Conservation (phyloP, 768 basidiomycete genomes). For the Leucogyrophana mollusca region DNA sequence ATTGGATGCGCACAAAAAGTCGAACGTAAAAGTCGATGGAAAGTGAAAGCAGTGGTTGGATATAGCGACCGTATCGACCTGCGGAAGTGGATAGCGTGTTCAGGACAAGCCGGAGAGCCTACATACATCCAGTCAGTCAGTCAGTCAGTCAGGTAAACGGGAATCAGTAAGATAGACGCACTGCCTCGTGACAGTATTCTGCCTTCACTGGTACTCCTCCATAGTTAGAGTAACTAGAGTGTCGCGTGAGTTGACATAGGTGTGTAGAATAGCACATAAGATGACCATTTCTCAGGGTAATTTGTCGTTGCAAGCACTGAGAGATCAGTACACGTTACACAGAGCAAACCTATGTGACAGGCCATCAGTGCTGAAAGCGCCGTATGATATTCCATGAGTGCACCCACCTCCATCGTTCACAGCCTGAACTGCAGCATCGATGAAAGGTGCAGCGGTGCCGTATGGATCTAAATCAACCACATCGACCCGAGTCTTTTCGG, state of each 20-base stretch:
- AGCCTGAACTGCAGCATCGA: slow-evolving; percentile 90
- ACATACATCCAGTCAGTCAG: slow-evolving; percentile 5
- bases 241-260: neutral
- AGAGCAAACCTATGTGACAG: slow-evolving; percentile 66
- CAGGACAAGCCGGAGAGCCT: slow-evolving; percentile 92
- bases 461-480: slow-evolving; percentile 98
- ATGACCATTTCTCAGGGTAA: slow-evolving; percentile 94
- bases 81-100: slow-evolving; percentile 85
- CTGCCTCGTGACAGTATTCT: slow-evolving; percentile 96
- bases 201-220: slow-evolving; percentile 87
- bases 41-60: slow-evolving; percentile 84
- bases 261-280: neutral
- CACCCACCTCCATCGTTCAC: slow-evolving; percentile 80
- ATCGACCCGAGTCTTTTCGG: slow-evolving; percentile 74
- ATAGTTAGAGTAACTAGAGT: slow-evolving; percentile 85
- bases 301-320: slow-evolving; percentile 92
- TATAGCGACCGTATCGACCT: slow-evolving; percentile 87
- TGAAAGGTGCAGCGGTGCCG: slow-evolving; percentile 95
- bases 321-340: slow-evolving; percentile 96
- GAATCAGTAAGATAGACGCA: slow-evolving; percentile 41
- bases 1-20: slow-evolving; percentile 77
- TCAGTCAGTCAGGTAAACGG: no score
- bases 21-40: slow-evolving; percentile 98
- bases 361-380: neutral
- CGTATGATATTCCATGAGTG: neutral